Conservation (phyloP, 495 filamentous ascomycete genomes). For the Penicillium goetzii region DNA sequence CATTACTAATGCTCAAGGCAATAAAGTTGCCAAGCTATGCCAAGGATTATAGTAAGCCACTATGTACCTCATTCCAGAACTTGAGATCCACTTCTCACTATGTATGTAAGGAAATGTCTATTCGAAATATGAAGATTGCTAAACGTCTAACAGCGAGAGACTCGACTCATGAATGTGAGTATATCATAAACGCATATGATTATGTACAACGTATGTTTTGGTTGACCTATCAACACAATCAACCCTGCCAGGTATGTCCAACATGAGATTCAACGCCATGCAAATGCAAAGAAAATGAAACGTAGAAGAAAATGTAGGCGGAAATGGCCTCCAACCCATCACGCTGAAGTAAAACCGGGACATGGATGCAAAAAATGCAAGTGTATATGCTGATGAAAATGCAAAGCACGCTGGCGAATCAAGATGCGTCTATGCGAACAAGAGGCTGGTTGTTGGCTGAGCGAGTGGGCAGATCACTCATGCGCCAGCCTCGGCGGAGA, state of each 20-base stretch:
- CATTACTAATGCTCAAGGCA: neutral
- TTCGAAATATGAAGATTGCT: no score
- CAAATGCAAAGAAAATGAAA: conserved; percentile 27
- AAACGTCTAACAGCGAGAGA: neutral
- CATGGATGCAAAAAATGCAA: conserved; percentile 11
- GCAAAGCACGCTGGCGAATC: neutral
- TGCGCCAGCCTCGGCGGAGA: conserved; percentile 21
- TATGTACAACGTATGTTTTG: conserved; percentile 17
- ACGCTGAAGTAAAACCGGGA: conserved; percentile 5
- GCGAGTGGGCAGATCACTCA: conserved; percentile 14
- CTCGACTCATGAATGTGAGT: neutral
- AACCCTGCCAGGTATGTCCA: conserved; percentile 13
- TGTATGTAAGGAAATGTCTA: neutral
- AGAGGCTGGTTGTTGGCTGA: conserved; percentile 15
- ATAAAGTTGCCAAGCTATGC: conserved; percentile 1
- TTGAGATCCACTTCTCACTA: neutral
- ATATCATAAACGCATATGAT: conserved; percentile 13
- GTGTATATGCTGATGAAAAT: conserved; percentile 9
- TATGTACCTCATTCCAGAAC: neutral
- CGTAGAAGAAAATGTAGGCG: neutral
- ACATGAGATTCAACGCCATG: conserved; percentile 29
- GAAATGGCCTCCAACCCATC: conserved; percentile 6
- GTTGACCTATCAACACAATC: neutral
- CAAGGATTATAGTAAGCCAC: neutral
- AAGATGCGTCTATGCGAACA: conserved; percentile 19